Evolutionary conservation across 2,329 filamentous ascomycete species (phyloP), one percentile per base, ranked within the genome.

Genomic region (Pyrenochaeta sp.): DNA sequence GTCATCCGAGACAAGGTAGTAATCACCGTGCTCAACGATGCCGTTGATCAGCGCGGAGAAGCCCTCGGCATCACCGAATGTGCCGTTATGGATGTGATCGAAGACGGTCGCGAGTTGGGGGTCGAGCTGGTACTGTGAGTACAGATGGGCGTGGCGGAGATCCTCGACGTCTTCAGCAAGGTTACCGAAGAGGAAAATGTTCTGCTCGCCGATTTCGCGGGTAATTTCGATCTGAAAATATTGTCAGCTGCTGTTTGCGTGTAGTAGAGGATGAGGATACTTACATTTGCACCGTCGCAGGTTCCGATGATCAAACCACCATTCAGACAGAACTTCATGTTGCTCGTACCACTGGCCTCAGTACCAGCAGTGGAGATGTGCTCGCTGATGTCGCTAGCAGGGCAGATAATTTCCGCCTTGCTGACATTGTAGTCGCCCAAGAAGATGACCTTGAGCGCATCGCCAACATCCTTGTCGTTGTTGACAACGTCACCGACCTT

Each of bases 261-360:
- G 30, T 31, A 12, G 2, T 10, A 14, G n/a, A n/a, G 23, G 37
- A 20, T 20, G 21, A 2, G 5, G 30, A 36, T 11, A 82, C 89
- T 83, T 83, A 95, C 92, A 72, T 99, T 99, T 60, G 95, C 95
- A 73, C 95, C 95, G 71, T 99, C 95, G 74, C 94, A 97, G 17
- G 95, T 99, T 67, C 95, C 95, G 66, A 99, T 99, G 71, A 99
- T 96, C 57, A 99, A 82, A 60, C 95, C 95, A 61, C 95, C 95
- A 69, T 98, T 99, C 70, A 99, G 84, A 12, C 97, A 95, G 76
- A 99, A 99, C 79, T 99, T 99, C 95, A 99, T 99, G 86, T 99
- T 99, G 71, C 91, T 96, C 11, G 92, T 97, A 59, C 94, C 94
- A 60, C 83, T 86, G 21, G 85, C 87, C 67, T 99, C 95, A 1